Conservation (phyloP, 768 basidiomycete species). For the Xerocomellus amylosporus region DNA sequence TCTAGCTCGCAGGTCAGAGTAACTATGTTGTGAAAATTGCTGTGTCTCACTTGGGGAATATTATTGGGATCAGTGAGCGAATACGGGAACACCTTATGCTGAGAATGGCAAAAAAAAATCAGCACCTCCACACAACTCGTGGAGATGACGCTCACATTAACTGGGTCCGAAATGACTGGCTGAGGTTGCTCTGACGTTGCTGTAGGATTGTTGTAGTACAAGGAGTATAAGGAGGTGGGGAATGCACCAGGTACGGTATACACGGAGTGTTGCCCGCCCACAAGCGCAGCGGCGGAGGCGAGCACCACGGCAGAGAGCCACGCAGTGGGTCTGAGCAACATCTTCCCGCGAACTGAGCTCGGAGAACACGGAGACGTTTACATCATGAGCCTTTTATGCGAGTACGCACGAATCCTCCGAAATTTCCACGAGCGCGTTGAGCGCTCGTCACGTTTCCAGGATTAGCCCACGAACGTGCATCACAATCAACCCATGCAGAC, state of each 20-base stretch:
- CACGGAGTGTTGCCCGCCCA: conserved; percentile 13
- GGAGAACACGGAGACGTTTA: neutral
- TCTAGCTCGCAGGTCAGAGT: conserved; percentile 27
- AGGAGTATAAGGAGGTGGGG: conserved; percentile 60
- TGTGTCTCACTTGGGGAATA: conserved; percentile 45
- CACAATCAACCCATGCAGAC: neutral
- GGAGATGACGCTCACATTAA: conserved; percentile 42
- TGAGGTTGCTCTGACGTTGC: conserved; percentile 71
- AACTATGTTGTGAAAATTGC: neutral
- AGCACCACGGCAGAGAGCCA: conserved; percentile 9
- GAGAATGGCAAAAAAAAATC: conserved; percentile 5
- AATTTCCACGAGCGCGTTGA: conserved; percentile 5
- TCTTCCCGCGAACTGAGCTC: neutral
- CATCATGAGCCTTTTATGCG: conserved; percentile 9
- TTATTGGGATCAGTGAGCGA: conserved; percentile 60
- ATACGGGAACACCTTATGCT: conserved; percentile 60
- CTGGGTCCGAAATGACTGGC: conserved; percentile 73
- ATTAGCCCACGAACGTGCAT: conserved; percentile 23
- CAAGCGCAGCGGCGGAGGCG: conserved; percentile 1
- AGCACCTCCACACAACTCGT: neutral
- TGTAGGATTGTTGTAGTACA: conserved; percentile 72
- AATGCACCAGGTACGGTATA: conserved; percentile 62
- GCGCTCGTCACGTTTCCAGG: neutral
- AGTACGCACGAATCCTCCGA: too few relatives aligned
- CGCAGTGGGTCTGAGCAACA: conserved; percentile 8